phyloP scores from a whole-genome alignment of 2,329 filamentous ascomycete species.

The Neoascochyta sp. region DNA sequence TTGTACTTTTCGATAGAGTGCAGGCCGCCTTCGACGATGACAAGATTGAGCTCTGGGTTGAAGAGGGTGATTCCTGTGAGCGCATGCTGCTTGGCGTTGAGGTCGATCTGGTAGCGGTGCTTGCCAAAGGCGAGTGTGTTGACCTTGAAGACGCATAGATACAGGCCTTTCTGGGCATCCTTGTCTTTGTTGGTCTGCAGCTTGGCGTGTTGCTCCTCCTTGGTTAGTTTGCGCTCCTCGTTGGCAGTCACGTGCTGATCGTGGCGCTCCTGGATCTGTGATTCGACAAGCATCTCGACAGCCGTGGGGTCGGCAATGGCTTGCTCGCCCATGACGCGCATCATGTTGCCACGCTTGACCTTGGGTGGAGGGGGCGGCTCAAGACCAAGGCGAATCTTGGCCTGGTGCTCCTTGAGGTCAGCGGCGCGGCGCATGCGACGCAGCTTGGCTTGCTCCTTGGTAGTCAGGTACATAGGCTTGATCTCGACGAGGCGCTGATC shows the following conservation, averaged over 20 bases:
- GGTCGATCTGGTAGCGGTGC: slow-evolving; percentile 87
- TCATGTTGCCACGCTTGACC: slow-evolving; percentile 95
- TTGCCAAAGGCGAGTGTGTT: slow-evolving; percentile 85
- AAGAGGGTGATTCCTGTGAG: slow-evolving; percentile 89
- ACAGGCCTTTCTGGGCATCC: slow-evolving; percentile 82
- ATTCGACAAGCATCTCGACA: slow-evolving; percentile 89
- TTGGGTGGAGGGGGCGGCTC: slow-evolving; percentile 89
- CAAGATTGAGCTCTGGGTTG: slow-evolving; percentile 81
- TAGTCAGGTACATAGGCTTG: slow-evolving; percentile 89
- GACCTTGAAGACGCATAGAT: slow-evolving; percentile 84
- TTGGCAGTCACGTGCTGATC: slow-evolving; percentile 75
- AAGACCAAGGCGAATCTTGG: slow-evolving; percentile 87
- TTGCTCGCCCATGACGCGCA: slow-evolving; percentile 91
- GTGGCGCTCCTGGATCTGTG: slow-evolving; percentile 83
- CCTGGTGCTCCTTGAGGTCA: slow-evolving; percentile 91
- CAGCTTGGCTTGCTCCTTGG: slow-evolving; percentile 86
- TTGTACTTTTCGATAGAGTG: slow-evolving; percentile 81
- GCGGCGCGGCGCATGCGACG: slow-evolving; percentile 87
- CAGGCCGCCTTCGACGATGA: slow-evolving; percentile 86
- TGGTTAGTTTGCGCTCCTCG: slow-evolving; percentile 79
- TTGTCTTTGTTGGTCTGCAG: slow-evolving; percentile 76
- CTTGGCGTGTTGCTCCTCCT: slow-evolving; percentile 84
- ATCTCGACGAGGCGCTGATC: slow-evolving; percentile 74
- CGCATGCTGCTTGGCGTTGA: slow-evolving; percentile 84
- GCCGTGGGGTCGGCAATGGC: slow-evolving; percentile 95